These are phyloP conservation scores for Lonicera japonica DNA, from an alignment of 129 eudicot genomes.

Conservation along the genomic window DNA sequence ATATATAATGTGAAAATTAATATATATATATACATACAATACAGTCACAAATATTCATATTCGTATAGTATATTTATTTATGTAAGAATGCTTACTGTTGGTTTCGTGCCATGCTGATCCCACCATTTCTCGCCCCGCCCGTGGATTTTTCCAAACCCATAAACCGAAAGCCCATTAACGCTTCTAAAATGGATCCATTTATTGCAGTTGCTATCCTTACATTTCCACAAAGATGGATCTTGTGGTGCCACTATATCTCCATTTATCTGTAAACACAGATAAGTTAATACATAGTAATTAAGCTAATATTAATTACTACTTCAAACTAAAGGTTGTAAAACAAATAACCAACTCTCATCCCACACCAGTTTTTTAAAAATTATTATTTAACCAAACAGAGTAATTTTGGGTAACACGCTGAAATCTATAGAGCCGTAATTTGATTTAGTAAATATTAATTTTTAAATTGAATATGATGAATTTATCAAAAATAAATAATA, in stretches of 20 bases:
- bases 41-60: no score
- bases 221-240: slow-evolving; percentile 21
- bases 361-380: no score
- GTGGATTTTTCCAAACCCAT: slow-evolving; percentile 15
- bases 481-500: no score
- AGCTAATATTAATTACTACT: no score
- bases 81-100: no score
- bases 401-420: background rate
- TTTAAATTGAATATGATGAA: no score
- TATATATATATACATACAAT: background rate
- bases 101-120: background rate
- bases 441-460: no score
- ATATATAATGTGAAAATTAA: background rate
- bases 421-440: background rate
- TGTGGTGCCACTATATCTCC: slow-evolving; percentile 24
- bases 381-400: background rate
- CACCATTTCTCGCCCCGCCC: slow-evolving; percentile 27
- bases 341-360: no score
- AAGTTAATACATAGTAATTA: no score
- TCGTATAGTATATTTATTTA: no score
- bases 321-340: no score
- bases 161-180: slow-evolving; percentile 17
- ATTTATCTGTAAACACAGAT: slow-evolving; percentile 33
- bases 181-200: slow-evolving; percentile 18
- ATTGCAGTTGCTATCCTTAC: slow-evolving; percentile 4